Percentiles rank a stretch among this genome's conserved stretches.
Conservation (phyloP, 116 monocot species). For the Phalaenopsis hybrid region DNA sequence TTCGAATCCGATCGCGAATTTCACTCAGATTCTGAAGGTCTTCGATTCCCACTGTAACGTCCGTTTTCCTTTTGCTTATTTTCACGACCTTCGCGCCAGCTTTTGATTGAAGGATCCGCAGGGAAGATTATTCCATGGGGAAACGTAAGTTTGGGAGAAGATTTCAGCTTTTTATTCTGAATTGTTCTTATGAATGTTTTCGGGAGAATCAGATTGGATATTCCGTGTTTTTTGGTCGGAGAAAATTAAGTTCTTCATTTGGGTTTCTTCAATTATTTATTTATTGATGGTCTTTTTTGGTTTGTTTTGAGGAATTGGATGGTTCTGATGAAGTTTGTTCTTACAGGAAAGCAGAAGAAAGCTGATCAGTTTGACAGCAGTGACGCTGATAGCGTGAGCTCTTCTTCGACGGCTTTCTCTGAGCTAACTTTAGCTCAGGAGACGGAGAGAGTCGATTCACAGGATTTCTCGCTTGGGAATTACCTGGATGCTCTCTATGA, state of each 20-base stretch:
- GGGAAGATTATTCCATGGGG: neutral
- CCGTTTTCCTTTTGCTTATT: neutral
- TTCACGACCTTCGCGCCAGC: neutral
- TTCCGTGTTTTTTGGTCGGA: neutral
- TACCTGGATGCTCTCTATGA: constrained; percentile 47
- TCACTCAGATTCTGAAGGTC: neutral
- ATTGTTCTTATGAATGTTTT: neutral
- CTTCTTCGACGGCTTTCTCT: constrained; percentile 38
- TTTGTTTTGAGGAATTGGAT: neutral
- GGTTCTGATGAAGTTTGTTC: neutral
- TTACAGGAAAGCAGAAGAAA: constrained; percentile 36
- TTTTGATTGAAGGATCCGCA: neutral
- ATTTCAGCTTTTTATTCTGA: neutral
- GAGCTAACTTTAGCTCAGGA: constrained; percentile 33
- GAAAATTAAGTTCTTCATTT: neutral
- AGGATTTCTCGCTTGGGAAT: constrained; percentile 37
- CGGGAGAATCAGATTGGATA: neutral
- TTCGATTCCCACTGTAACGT: neutral
- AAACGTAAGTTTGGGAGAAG: neutral
- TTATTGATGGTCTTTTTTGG: neutral
- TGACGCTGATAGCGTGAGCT: constrained; percentile 45
- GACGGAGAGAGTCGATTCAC: constrained; percentile 34
- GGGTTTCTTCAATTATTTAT: neutral
- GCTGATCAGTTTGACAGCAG: constrained; percentile 40
- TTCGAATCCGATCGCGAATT: neutral